Base-by-base conservation (phyloP, 73 alveolate genomes). In the Paraurostyla sp. region DNA sequence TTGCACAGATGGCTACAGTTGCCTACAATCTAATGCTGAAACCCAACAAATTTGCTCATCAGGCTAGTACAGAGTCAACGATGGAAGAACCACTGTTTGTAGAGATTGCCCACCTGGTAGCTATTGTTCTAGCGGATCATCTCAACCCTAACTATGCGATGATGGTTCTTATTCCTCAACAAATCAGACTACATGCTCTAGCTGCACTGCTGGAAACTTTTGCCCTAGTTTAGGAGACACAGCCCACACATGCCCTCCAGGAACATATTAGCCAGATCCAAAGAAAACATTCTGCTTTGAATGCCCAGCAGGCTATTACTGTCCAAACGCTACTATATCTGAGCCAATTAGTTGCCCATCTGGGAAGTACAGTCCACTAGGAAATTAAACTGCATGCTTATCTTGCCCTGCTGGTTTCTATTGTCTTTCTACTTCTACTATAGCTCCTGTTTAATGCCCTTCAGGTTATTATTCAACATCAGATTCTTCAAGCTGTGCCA, bases 171-270 rank as follows among this genome's bases (percentile, higher is more conserved):
- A 40, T 73, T 80, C 93, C 23, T 16, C 48, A 71, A 80, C 42
- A 50, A 60, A 25, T 93, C 16, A 18, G 76, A 46, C 80, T 90
- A 59, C 89, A 45, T 84, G 82, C 69, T 48, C 76, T 46, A 20
- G 51, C 27, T 95, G 98, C 65, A 42, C 95, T 27, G 93, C 96
- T 49, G 98, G 97, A 11, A 23, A 87, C 42, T 91, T 85, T 56
- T 93, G 97, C 82, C 96, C 93, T 25, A 49, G 60, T 16, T 85
- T 90, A 33, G 86, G 89, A 25, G 48, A 41, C 42, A 59, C 49
- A 6, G 80, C 85, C 9, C 52, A 81, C 83, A 63, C 45, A 40
- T 91, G 96, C 84, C 88, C 88, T 18, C 59, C 84, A 6, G 96
- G 96, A 7, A 54, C 88, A 9, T 91, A 83, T 83, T 30, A 87